Percentiles rank a stretch among this genome's conserved stretches.
Conservation (phyloP, 768 basidiomycete genomes). For the Suillus decipiens region DNA sequence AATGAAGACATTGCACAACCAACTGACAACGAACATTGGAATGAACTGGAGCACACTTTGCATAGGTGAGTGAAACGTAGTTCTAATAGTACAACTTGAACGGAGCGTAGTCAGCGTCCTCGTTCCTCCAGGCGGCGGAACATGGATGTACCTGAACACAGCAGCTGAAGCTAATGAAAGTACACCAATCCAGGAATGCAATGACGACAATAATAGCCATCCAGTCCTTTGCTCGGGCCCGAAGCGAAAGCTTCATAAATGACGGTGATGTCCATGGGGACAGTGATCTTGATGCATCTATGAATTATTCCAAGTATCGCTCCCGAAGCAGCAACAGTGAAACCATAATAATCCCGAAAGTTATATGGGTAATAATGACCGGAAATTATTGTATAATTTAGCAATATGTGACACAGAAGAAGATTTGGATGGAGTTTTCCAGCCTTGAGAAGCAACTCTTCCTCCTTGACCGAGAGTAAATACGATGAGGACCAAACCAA, state of each 20-base stretch:
- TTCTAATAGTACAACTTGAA: conserved; percentile 71
- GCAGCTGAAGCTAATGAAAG: conserved; percentile 54
- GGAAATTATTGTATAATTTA: conserved; percentile 19
- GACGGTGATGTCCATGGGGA: conserved; percentile 52
- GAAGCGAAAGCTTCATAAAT: conserved; percentile 63
- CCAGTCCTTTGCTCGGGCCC: conserved; percentile 59
- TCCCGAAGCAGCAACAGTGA: conserved; percentile 68
- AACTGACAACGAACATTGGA: conserved; percentile 69
- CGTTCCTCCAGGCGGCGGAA: no score
- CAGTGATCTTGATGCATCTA: conserved; percentile 14
- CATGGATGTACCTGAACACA: conserved; percentile 42
- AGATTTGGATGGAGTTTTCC: conserved; percentile 57
- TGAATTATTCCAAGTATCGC: conserved; percentile 49
- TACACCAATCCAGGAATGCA: conserved; percentile 58
- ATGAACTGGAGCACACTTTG: conserved; percentile 66
- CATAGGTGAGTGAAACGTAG: conserved; percentile 57
- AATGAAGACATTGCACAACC: conserved; percentile 66
- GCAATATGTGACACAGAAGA: conserved; percentile 7
- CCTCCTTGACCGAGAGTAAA: conserved; percentile 74
- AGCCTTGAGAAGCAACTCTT: conserved; percentile 57
- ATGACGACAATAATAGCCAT: conserved; percentile 62
- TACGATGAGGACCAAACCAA: conserved; percentile 67
- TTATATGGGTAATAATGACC: conserved; percentile 73
- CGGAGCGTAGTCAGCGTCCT: background rate
- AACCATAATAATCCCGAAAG: conserved; percentile 60